A percentile compares a stretch with the other conserved stretches of the same genome.
Conservation (phyloP, 495 filamentous ascomycete species). For the Melanomma pulvis-pyrius region DNA sequence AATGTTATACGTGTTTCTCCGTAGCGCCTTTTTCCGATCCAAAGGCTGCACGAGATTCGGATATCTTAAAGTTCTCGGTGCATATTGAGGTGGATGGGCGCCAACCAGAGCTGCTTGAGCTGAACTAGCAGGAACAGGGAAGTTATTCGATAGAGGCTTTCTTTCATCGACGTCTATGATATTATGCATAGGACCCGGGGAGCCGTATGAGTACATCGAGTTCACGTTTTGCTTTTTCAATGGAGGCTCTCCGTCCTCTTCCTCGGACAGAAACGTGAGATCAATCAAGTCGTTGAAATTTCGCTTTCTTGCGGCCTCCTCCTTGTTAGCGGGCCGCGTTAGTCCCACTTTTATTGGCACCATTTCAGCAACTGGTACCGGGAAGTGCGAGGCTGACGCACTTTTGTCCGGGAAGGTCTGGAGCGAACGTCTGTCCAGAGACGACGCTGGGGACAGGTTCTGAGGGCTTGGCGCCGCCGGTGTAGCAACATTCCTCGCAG, state of each 20-base stretch:
- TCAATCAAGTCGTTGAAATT: constrained; percentile 56
- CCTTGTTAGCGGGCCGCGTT: constrained; percentile 42
- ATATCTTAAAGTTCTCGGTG: constrained; percentile 37
- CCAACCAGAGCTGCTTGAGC: background rate
- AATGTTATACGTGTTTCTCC: constrained; percentile 57
- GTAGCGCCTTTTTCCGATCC: constrained; percentile 50
- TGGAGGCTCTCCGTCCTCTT: constrained; percentile 43
- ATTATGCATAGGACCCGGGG: background rate
- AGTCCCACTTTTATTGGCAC: constrained; percentile 18
- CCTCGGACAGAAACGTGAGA: constrained; percentile 49
- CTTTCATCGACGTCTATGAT: constrained; percentile 8
- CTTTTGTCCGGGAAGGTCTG: constrained; percentile 6
- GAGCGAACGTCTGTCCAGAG: background rate
- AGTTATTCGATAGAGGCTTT: constrained; percentile 5
- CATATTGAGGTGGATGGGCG: constrained; percentile 15
- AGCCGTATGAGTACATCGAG: constrained; percentile 5
- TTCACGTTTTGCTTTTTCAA: constrained; percentile 32
- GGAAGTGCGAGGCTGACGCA: constrained; percentile 1
- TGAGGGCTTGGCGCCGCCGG: background rate
- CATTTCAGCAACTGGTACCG: constrained; percentile 27
- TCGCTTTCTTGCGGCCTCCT: constrained; percentile 51
- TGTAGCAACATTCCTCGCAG: background rate
- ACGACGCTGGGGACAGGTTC: background rate
- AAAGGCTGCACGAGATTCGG: constrained; percentile 48
- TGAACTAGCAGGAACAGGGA: constrained; percentile 4